phyloP scores from a whole-genome alignment of 129 eudicot species.

The Centella asiatica region DNA sequence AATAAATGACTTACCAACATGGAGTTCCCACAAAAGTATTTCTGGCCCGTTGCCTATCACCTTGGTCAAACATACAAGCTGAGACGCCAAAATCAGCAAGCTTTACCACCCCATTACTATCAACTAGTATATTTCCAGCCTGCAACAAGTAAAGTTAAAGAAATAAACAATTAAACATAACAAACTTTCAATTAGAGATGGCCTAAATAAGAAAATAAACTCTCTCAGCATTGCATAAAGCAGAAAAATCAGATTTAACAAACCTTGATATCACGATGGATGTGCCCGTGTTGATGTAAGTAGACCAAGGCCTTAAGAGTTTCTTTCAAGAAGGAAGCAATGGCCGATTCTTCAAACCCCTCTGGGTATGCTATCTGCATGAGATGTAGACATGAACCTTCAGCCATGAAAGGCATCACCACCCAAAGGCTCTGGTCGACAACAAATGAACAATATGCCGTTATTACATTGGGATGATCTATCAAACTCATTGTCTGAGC shows the following conservation, averaged over 20 bases:
- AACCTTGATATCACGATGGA: slow-evolving; percentile 96
- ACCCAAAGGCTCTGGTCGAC: slow-evolving; percentile 94
- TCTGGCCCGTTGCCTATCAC: slow-evolving; percentile 94
- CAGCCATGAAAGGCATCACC: slow-evolving; percentile 98
- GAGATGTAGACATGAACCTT: slow-evolving; percentile 97
- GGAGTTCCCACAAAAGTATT: slow-evolving; percentile 99
- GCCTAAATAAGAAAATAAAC: not conserved
- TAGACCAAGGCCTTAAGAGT: slow-evolving; percentile 93
- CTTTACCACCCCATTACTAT: slow-evolving; percentile 81
- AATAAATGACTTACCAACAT: slow-evolving; percentile 71
- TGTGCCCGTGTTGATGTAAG: slow-evolving; percentile 89
- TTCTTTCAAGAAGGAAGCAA: slow-evolving; percentile 75
- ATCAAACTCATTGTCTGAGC: slow-evolving; percentile 47
- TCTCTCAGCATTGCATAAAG: not conserved
- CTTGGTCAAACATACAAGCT: slow-evolving; percentile 95
- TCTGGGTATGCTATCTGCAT: slow-evolving; percentile 93
- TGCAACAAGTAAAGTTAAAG: slow-evolving; percentile 26
- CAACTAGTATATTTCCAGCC: slow-evolving; percentile 98
- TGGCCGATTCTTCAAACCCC: slow-evolving; percentile 91
- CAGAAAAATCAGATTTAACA: slow-evolving; percentile 17
- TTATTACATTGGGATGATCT: slow-evolving; percentile 87
- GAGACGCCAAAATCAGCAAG: slow-evolving; percentile 99
- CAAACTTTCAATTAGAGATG: not conserved
- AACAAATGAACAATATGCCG: slow-evolving; percentile 84
- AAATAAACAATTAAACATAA: not conserved